Evolutionary conservation across 225 moss, liverwort and hornwort genomes (phyloP), one percentile per base, ranked within the genome.

Genomic region (Lunularia cruciata): DNA sequence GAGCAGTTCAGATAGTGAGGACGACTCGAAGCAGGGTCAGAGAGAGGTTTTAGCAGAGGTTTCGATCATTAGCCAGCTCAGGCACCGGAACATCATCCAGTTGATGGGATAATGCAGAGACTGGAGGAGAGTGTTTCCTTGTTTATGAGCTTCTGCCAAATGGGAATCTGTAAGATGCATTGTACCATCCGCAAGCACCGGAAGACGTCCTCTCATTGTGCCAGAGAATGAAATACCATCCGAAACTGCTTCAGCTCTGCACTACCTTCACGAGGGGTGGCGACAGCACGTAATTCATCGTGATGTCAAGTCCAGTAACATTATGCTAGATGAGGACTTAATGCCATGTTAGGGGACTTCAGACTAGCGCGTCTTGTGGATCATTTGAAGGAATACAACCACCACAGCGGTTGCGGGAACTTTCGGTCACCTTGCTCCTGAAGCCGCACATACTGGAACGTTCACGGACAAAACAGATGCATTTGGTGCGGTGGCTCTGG

Each of bases 61-160:
- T 0, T 70, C 73, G 39, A 87, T 86, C 73, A 92, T 92, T 70
- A 84, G 79, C 48, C 83, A 86, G 62, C 62, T 92, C 3, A 62
- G 84, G 46, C 87, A 92, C 48, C 87, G 87, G 10, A 89, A 89
- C 47, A 40, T 92, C 47, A 87, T 89, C 27, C 84, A 84, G 72
- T 77, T 92, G 2, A 37, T 79, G 19, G 89, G 87, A 2, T 92
- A 76, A 68, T 89, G 87, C 71, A 71, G 55, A 32, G 82, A 81
- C 22, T 54, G 59, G 35, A 65, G 87, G 37, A 79, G 82, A 40
- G 78, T 81, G 11, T 0, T 8, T 89, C 8, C 75, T 86, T 19
- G 81, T 79, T 0, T 93, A 88, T 43, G 90, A 93, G 69, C 83
- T 81, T 54, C 83, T 84, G 81, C 80, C 77, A 2, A 45, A 78